phyloP scores from a whole-genome alignment of 1,139 yeast genomes.

The Hyphopichia pseudoburtonii region DNA sequence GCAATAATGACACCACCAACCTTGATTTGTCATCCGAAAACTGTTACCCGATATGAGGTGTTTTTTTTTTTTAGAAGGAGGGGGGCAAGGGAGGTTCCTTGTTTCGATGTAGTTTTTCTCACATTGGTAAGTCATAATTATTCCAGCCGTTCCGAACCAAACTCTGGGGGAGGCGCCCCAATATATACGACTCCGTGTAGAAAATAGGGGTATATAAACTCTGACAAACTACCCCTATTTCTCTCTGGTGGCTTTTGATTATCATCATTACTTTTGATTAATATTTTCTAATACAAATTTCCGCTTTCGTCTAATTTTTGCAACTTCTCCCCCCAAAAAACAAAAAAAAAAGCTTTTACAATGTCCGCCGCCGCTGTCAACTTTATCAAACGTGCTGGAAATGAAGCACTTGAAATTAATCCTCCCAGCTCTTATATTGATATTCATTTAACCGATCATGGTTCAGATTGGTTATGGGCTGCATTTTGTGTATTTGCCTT shows the following conservation, averaged over 20 bases:
- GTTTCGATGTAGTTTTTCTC: too few species aligned
- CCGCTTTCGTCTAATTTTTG: background rate
- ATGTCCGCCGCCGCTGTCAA: background rate
- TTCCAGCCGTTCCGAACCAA: background rate
- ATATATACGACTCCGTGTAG: too few species aligned
- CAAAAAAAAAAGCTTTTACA: background rate
- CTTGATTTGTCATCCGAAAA: too few species aligned
- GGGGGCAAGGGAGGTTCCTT: too few species aligned
- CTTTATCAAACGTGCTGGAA: slow-evolving; percentile 17
- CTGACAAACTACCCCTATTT: background rate
- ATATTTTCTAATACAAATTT: background rate
- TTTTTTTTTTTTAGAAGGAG: too few species aligned
- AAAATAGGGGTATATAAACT: slow-evolving; percentile 2
- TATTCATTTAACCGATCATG: slow-evolving; percentile 55
- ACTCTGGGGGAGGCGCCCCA: too few species aligned
- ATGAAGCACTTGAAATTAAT: slow-evolving; percentile 52
- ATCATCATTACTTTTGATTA: background rate
- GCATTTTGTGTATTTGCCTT: slow-evolving; percentile 52
- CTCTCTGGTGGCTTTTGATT: background rate
- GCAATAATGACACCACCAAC: too few species aligned
- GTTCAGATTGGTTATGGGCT: slow-evolving; percentile 75
- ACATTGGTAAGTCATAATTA: too few species aligned
- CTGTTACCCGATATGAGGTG: too few species aligned
- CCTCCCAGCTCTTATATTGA: slow-evolving; percentile 41
- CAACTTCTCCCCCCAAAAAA: background rate